phyloP scores from a whole-genome alignment of 2,329 filamentous ascomycete genomes.

The Exophiala dermatitidis region DNA sequence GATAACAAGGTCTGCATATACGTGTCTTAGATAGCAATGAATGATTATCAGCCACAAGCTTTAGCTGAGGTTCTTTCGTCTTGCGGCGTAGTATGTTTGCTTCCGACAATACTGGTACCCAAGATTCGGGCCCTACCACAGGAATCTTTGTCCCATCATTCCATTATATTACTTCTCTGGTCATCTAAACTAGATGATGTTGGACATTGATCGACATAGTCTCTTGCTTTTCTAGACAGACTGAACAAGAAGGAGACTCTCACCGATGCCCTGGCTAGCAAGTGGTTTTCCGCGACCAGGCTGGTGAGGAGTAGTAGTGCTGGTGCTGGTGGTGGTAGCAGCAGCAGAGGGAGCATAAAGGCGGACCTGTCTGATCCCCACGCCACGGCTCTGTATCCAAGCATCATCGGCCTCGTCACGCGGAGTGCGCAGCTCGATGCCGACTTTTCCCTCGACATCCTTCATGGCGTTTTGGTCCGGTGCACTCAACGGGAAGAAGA shows the following conservation, averaged over 20 bases:
- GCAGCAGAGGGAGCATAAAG: slow-evolving; percentile 8
- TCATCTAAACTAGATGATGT: no score
- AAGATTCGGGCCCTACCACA: no score
- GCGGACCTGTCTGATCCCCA: slow-evolving; percentile 19
- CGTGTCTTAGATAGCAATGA: no score
- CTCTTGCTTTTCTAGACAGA: background rate
- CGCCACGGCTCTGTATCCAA: slow-evolving; percentile 19
- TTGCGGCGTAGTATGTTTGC: no score
- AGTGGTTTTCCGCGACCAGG: slow-evolving; percentile 7
- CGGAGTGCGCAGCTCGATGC: slow-evolving; percentile 15
- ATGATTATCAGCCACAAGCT: no score
- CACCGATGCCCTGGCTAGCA: slow-evolving; percentile 19
- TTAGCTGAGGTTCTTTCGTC: no score
- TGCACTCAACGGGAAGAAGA: background rate
- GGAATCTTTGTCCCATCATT: no score
- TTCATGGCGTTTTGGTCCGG: slow-evolving; percentile 5
- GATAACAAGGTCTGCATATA: no score
- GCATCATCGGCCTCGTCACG: slow-evolving; percentile 15
- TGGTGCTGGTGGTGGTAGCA: background rate
- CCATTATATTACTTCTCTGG: no score
- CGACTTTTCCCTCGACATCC: slow-evolving; percentile 12
- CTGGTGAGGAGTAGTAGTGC: no score
- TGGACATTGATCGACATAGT: background rate
- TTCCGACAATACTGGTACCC: no score
- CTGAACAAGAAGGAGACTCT: slow-evolving; percentile 14